Percentiles rank a stretch among this genome's conserved stretches.
Conservation (phyloP, 352 stramenopile species). For the Phytophthora sansomeana region DNA sequence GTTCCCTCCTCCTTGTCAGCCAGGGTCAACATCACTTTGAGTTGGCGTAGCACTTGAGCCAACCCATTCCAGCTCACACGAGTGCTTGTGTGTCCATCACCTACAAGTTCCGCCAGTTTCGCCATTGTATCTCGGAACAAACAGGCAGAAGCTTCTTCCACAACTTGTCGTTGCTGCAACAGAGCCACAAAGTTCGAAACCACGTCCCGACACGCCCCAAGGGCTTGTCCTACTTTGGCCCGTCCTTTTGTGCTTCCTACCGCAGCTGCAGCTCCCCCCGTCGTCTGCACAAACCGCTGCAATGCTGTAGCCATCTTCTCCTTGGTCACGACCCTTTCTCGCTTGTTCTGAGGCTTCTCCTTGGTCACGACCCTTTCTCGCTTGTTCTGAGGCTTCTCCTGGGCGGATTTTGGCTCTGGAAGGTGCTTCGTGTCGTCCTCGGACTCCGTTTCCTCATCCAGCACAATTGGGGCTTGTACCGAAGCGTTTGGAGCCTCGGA, state of each 20-base stretch:
- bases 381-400: neutral
- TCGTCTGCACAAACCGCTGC: neutral
- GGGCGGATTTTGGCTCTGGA: neutral
- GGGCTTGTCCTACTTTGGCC: too few relatives aligned
- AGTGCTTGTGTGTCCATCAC: neutral
- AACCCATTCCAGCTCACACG: neutral
- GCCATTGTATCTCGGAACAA: conserved; percentile 1
- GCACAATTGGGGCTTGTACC: neutral
- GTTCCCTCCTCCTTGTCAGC: neutral
- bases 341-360: neutral
- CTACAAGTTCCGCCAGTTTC: neutral
- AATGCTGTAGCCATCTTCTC: neutral
- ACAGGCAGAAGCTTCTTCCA: neutral
- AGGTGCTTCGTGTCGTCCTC: neutral
- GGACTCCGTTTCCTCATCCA: conserved; percentile 1
- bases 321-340: neutral
- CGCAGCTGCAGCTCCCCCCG: neutral
- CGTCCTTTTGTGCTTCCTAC: too few relatives aligned
- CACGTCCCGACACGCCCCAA: neutral
- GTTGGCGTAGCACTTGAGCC: neutral
- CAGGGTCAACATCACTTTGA: neutral
- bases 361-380: too few relatives aligned
- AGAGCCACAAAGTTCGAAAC: neutral
- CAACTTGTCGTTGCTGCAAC: neutral
- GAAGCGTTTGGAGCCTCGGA: neutral